Base-by-base conservation (phyloP, 1,139 yeast species). In the Yamadazyma sp. region DNA sequence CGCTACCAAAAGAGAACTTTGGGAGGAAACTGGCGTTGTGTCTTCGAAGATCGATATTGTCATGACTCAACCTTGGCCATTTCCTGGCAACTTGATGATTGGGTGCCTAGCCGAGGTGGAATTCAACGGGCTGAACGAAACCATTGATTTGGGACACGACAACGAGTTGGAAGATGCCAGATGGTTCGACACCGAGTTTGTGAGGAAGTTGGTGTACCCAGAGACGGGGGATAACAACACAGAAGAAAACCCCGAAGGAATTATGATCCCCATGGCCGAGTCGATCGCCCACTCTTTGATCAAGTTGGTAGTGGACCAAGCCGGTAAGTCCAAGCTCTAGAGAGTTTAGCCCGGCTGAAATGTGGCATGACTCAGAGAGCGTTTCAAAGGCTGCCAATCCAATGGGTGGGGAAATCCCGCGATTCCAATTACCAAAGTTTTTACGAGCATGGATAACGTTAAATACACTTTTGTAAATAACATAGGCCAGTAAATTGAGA, bases 1-100 rank as follows among this genome's bases (percentile, higher is more conserved):
- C 33, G 94, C 96, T 11, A 87, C 94, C 25, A 73, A 83, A 37
- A 69, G 98, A 46, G 98, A 91, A 59, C 84, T 87, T 28, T 89
- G 95, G 89, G 98, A 91, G 60, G 98, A 91, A 61, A 83, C 97
- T 2, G 98, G 98, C 3, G 87, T 88, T 26, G 73, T 65, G 33
- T 81, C 86, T 38, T 69, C 76, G 28, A 66, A 71, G 32, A 83
- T 89, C 26, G 61, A 69, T 37, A 73, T 89, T 37, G 66, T 83
- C 23, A 71, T 80, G 56, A 78, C 92, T 7, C 97, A 89, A 61
- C 96, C 97, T 5, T 89, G 97, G 97, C 98, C 98, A 17, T 91
- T 81, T 63, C 98, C 98, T 1, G 88, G 88, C 0, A 89, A 86
- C 57, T 64, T 92, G 53, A 91, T 91, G 98, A 75, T 92, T 51